These are phyloP conservation scores for Ogataea zsoltii DNA, from an alignment of 805 yeast species.

Conservation along the genomic window DNA sequence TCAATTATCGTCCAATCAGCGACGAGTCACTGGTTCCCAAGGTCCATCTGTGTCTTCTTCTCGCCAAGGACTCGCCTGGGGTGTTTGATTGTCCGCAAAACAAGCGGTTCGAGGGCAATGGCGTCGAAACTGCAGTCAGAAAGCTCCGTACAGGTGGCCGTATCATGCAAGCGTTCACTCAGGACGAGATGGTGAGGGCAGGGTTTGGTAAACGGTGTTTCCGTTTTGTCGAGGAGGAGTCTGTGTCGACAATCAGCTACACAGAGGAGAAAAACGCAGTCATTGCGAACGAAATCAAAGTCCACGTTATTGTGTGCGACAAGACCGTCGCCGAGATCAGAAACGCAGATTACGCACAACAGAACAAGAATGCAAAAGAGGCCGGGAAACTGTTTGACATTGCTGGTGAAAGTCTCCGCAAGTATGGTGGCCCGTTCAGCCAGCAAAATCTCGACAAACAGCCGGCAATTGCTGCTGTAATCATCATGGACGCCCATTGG, in stretches of 20 bases:
- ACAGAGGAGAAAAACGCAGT: conserved; percentile 36
- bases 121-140: conserved; percentile 62
- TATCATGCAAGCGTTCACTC: conserved; percentile 87
- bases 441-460: conserved; percentile 34
- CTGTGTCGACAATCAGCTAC: conserved; percentile 51
- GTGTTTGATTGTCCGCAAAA: conserved; percentile 66
- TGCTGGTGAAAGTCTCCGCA: conserved; percentile 70
- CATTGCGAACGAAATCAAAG: conserved; percentile 57
- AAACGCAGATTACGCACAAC: conserved; percentile 84
- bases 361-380: conserved; percentile 68
- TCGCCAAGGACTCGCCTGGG: conserved; percentile 74
- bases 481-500: conserved; percentile 85
- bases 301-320: conserved; percentile 74
- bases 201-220: conserved; percentile 80
- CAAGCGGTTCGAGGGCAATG: conserved; percentile 57
- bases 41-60: conserved; percentile 69
- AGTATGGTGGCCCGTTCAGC: conserved; percentile 56
- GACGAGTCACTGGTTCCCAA: conserved; percentile 53
- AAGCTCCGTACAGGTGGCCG: conserved; percentile 81
- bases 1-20: conserved; percentile 53
- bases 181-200: conserved; percentile 78
- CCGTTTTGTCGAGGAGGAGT: conserved; percentile 67
- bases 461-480: conserved; percentile 79
- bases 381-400: conserved; percentile 76
- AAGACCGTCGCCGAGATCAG: conserved; percentile 70